Evolutionary conservation across 768 basidiomycete species (phyloP).

Genomic region (Termitomyces titanicus): DNA sequence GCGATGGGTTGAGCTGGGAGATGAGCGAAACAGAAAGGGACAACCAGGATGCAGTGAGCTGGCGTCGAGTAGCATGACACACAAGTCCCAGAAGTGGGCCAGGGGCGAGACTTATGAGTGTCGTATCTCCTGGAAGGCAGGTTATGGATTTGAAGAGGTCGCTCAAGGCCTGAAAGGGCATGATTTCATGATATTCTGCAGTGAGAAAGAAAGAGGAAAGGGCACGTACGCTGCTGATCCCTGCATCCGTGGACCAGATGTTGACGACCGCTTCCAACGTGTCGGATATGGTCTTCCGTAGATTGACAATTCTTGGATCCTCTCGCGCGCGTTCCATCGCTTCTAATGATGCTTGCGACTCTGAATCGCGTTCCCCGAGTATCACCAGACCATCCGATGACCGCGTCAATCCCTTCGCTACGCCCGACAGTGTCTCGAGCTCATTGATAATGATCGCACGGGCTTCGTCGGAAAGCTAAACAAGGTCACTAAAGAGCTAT

Average conservation of each 20-base stretch:
- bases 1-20: conserved; percentile 78
- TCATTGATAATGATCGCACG: conserved; percentile 63
- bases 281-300: conserved; percentile 65
- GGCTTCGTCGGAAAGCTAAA: conserved; percentile 71
- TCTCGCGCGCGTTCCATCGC: conserved; percentile 57
- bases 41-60: conserved; percentile 82
- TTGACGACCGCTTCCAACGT: conserved; percentile 61
- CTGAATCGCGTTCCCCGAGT: conserved; percentile 52
- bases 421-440: conserved; percentile 77
- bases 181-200: not conserved
- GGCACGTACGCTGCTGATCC: conserved; percentile 66
- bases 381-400: conserved; percentile 64
- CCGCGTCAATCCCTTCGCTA: conserved; percentile 84
- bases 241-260: conserved; percentile 77
- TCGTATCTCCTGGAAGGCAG: conserved; percentile 70
- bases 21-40: conserved; percentile 77
- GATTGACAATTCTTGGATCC: conserved; percentile 55
- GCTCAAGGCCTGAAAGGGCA: conserved; percentile 57
- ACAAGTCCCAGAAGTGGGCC: conserved; percentile 79
- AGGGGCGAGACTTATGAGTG: conserved; percentile 76
- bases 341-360: conserved; percentile 45
- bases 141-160: conserved; percentile 86
- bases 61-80: conserved; percentile 66
- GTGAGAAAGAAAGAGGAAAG: not conserved
- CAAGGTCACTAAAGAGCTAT: not conserved